phyloP scores from a whole-genome alignment of 225 moss, liverwort and hornwort species.

The Asterella californica region DNA sequence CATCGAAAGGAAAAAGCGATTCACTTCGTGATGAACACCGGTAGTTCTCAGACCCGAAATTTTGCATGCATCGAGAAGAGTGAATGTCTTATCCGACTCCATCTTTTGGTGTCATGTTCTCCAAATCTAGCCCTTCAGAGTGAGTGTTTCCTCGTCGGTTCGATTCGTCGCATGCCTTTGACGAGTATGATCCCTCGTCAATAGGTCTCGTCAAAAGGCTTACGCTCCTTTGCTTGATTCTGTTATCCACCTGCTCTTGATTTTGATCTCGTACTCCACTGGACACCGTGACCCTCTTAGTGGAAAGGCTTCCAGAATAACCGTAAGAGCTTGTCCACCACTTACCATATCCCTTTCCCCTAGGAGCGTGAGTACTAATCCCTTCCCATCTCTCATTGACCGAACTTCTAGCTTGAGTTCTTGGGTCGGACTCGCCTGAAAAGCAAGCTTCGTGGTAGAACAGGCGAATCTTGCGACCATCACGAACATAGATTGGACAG shows the following conservation, averaged over 20 bases:
- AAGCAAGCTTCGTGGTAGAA: conserved; percentile 62
- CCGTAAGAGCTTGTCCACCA: conserved; percentile 70
- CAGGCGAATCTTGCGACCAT: conserved; percentile 57
- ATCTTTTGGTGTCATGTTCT: neutral
- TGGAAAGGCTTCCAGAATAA: conserved; percentile 26
- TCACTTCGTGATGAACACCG: neutral
- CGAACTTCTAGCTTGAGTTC: conserved; percentile 54
- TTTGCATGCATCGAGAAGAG: neutral
- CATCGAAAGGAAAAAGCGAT: neutral
- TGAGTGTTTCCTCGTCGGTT: neutral
- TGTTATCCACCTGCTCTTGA: neutral
- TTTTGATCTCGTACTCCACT: neutral
- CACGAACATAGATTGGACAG: conserved; percentile 50
- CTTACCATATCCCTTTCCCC: conserved; percentile 50
- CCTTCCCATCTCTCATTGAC: conserved; percentile 33
- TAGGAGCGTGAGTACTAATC: conserved; percentile 44
- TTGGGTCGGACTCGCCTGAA: conserved; percentile 60
- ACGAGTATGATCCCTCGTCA: neutral
- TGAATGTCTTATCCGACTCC: neutral
- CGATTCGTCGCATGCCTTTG: neutral
- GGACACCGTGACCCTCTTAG: neutral
- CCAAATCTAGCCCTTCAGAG: neutral
- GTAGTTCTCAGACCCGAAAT: too few relatives aligned
- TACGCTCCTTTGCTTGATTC: neutral
- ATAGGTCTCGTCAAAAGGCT: neutral